Base-by-base conservation (phyloP, 805 yeast genomes). In the Starmerella khaoyaiensis region DNA sequence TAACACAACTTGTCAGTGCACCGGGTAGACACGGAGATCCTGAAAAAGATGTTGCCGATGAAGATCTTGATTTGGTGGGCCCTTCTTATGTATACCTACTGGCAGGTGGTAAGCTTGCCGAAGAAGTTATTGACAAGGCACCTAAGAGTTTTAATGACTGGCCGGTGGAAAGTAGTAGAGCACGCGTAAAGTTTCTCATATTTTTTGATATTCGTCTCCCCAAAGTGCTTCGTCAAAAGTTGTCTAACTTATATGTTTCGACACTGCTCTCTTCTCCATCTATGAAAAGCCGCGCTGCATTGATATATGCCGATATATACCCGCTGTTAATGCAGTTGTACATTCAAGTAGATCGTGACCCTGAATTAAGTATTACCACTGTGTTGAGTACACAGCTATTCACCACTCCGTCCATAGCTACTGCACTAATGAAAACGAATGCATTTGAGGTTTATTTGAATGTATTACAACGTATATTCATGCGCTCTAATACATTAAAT, bases 341-440 rank as follows among this genome's bases (percentile, higher is more conserved):
- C 47, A 64, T 80, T 32, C 59, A 68, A 0, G 62, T 73, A 45
- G 99, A 90, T 52, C 67, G 94, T 42, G 97, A 90, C 52, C 94
- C 95, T 0, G 94, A 84, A 48, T 59, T 72, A 37, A 81, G 87
- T 10, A 67, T 80, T 3, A 65, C 86, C 62, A 68, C 76, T 26
- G 72, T 76, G 26, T 60, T 87, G 16, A 74, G 93, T 0, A 75
- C 87, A 0, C 98, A 90, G 58, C 60, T 90, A 17, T 84, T 84
- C 57, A 86, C 96, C 0, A 78, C 93, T 37, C 95, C 96, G 0
- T 71, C 84, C 0, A 76, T 79, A 46, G 76, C 93, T 0, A 69
- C 66, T 4, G 60, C 72, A 20, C 69, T 80, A 19, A 65, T 74
- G 5, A 57, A 63, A 21, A 79, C 74, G 48, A 82, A 82, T 7